Base-by-base conservation (phyloP, 306 rosid genomes). In the Dicorynia guianensis region DNA sequence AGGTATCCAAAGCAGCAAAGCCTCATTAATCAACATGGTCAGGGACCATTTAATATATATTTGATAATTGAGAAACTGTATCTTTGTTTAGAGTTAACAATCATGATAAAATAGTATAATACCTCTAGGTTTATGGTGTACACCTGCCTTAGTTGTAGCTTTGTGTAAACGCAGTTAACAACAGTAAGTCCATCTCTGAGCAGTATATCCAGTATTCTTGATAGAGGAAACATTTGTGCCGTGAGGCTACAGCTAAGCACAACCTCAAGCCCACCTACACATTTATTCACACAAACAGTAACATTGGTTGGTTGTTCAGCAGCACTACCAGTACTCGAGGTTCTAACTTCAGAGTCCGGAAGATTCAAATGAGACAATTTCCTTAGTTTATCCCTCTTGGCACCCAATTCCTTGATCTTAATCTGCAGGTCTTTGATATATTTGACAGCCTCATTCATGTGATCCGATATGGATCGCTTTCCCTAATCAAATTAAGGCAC, bases 381-480 rank as follows among this genome's bases (percentile, higher is more conserved):
- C 69, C 50, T 74, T 5, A 83, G 62, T 54, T 42, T 65, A 62
- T 83, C 82, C 68, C 76, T 85, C 76, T 63, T 72, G 15, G 10
- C 20, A 35, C 34, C 35, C 49, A 78, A 56, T 40, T 42, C 85
- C 54, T 73, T 49, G 62, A 80, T 84, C 74, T 55, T 78, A 36
- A 46, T 62, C 64, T 69, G 56, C 15, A 77, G 7, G 39, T 81
- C 71, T 5, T 77, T 80, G 66, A 86, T 84, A 12, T 86, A 80
- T 56, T 72, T 77, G 50, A 54, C 85, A 4, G 88, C 85, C 76
- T 74, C 85, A 11, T 79, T 64, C 11, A 84, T 35, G 54, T 79
- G 80, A 76, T 88, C 88, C 0, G 82, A 67, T 60, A 69, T 49
- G 1, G 86, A 78, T 20, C 88, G 88, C 58, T 81, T 88, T 65